phyloP scores from a whole-genome alignment of 2,329 filamentous ascomycete species.

The Fusarium mexicanum region DNA sequence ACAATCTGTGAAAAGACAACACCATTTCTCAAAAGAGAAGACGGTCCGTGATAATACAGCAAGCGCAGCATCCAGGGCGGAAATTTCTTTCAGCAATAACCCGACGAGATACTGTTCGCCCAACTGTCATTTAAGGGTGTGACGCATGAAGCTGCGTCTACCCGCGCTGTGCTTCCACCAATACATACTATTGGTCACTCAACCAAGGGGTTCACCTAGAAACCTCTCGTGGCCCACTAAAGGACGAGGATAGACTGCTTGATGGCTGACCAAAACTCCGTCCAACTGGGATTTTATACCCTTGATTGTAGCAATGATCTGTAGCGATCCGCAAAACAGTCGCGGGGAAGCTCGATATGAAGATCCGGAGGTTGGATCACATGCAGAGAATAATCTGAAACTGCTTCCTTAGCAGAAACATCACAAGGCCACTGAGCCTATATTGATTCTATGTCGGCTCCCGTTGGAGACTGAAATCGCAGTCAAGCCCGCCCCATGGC shows the following conservation, averaged over 20 bases:
- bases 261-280: conserved; percentile 22
- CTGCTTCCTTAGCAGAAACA: conserved; percentile 18
- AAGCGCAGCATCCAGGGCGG: conserved; percentile 30
- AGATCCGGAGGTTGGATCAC: conserved; percentile 21
- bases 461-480: conserved; percentile 32
- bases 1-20: conserved; percentile 5
- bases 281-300: conserved; percentile 13
- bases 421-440: conserved; percentile 38
- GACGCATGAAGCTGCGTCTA: conserved; percentile 18
- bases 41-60: conserved; percentile 10
- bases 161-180: conserved; percentile 21
- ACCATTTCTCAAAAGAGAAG: conserved; percentile 7
- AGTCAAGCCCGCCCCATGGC: conserved; percentile 15
- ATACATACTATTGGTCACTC: conserved; percentile 31
- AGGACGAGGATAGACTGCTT: conserved; percentile 9
- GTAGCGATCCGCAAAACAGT: conserved; percentile 25
- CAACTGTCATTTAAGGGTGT: conserved; percentile 41
- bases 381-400: conserved; percentile 33
- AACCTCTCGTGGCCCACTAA: conserved; percentile 20
- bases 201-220: conserved; percentile 16
- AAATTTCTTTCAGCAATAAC: conserved; percentile 37
- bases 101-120: conserved; percentile 36
- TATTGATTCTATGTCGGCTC: conserved; percentile 35
- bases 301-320: conserved; percentile 12
- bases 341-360: conserved; percentile 23